Base-by-base conservation (phyloP, 495 filamentous ascomycete genomes). In the Xylaria sp. region DNA sequence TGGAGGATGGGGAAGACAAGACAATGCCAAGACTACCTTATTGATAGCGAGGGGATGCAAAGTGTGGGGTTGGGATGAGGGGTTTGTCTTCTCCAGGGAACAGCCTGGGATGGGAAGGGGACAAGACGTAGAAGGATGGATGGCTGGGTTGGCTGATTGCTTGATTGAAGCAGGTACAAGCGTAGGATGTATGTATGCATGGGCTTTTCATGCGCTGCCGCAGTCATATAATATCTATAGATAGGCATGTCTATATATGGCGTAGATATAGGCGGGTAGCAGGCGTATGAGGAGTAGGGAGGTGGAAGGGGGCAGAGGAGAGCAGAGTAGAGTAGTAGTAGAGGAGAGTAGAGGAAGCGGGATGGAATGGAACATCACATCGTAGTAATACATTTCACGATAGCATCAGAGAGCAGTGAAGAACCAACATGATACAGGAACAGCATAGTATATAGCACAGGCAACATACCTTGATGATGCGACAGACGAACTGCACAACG, bases 401-500 rank as follows among this genome's bases (percentile, higher is more conserved):
- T 37, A 21, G 4, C 19, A 37, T 11, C 26, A 31, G 24, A 5
- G 26, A 55, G 17, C 57, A n/a, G n/a, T n/a, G n/a, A n/a, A n/a
- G n/a, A n/a, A n/a, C n/a, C n/a, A n/a, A n/a, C n/a, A n/a, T n/a
- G n/a, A n/a, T n/a, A n/a, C n/a, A n/a, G n/a, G n/a, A 21, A 59
- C 7, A 11, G 29, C n/a, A 43, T 61, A 61, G 21, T 9, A 24
- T 33, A 15, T 17, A 24, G 19, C 19, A 12, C 11, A n/a, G 12
- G 43, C 12, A 15, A 31, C 68, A 65, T 78, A 94, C 96, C 92
- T 98, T 98, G 84, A 99, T 98, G 69, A 99, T 97, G 21, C 93
- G 93, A 35, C 97, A 92, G 11, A 99, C 91, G 78, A 97, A 99
- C n/a, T 87, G 89, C 4, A 94, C 94, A 1, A 95, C 95, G 69